Base-by-base conservation (phyloP, 805 yeast genomes). In the Cyberlindnera maritima region DNA sequence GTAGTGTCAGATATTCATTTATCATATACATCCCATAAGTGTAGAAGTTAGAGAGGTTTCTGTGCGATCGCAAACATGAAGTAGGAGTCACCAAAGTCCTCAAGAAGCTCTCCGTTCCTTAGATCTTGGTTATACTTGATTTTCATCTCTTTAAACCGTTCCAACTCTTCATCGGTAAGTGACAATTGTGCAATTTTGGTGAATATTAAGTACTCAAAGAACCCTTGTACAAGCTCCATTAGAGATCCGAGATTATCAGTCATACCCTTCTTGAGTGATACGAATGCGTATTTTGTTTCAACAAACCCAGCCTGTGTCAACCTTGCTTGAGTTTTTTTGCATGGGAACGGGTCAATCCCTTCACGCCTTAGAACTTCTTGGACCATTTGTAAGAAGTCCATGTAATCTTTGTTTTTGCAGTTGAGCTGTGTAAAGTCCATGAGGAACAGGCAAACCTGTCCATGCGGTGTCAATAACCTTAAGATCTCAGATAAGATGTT, bases 301-400 rank as follows among this genome's bases (percentile, higher is more conserved):
- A 38, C 32, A 42, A 57, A 61, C 2, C 63, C 63, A 13, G 62
- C 56, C 13, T 57, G 54, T 18, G 15, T 44, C 19, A 60, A 23
- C 21, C 57, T 41, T n/a, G 21, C 21, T 14, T 47, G 53, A 3
- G 53, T 47, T 14, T 46, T 46, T 36, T 39, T 54, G 28, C 63
- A 58, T 9, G 65, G 65, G 43, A 44, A 52, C 17, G 62, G 63
- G 42, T 61, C 63, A 14, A 58, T 49, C 0, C 55, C 56, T 20
- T 47, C 53, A 12, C 50, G 53, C 3, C 15, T 18, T 21, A 57
- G 13, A 4, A 52, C 18, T 2, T 44, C 44, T 41, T 52, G 48
- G 3, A 58, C 12, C 32, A 29, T 52, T 0, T n/a, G 14, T 21
- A 54, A 54, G 33, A 56, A 58, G 2, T 41, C 40, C 4, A 28